Evolutionary conservation across 768 basidiomycete genomes (phyloP), one percentile per base, ranked within the genome.

Genomic region (Mycena galopus): DNA sequence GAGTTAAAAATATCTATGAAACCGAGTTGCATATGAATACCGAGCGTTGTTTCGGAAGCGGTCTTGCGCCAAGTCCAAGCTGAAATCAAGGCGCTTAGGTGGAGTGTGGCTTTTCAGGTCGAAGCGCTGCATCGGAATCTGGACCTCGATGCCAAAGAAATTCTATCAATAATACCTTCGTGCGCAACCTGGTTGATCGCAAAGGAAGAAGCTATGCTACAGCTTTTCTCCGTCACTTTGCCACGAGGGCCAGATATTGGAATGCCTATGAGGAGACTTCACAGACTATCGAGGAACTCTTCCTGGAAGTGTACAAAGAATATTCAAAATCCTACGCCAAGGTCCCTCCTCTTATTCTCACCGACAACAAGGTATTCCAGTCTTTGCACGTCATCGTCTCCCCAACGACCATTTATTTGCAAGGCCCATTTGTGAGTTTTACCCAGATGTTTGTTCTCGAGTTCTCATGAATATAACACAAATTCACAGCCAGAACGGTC

Each of bases 91-190:
- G 42, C 39, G 19, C 76, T 90, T 17, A 78, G 84, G 11, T 91
- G 88, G 88, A 72, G 73, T 50, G 83, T 92, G n/a, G 86, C 90
- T 0, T 92, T 91, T 73, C 91, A 93, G 76, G 79, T 92, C 35
- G 88, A 90, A 68, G 82, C 85, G 0, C 76, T 88, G 19, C 61
- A 85, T 23, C 81, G 81, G 29, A 82, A 81, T 50, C 75, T 84
- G 53, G 62, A 81, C 17, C 81, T 91, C n/a, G 89, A 91, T 74
- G 79, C 87, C 30, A 76, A 72, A 32, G 91, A 93, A 75, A 80
- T 92, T 32, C 79, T 89, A 12, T 69, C 73, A 0, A 82, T 91
- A 19, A 80, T 85, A 21, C 80, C 78, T 0, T 73, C 32, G 81
- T 91, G 33, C 70, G 76, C 2, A 17, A 73, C 0, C 73, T 88